Evolutionary conservation across 176 grass and related monocot species (phyloP).

Genomic region (Musa troglodytarum): DNA sequence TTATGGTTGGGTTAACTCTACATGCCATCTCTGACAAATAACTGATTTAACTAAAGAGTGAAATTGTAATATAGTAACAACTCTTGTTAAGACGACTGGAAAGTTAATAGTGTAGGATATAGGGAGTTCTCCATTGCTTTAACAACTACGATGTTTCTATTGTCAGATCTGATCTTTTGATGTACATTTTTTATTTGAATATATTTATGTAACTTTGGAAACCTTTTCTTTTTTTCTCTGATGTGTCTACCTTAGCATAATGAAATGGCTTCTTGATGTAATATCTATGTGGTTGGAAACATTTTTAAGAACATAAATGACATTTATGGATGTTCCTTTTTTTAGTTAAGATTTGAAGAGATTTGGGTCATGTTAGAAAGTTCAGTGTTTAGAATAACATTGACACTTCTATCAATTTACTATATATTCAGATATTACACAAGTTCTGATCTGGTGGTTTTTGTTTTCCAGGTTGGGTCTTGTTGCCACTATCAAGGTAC

Average conservation of each 20-base stretch:
- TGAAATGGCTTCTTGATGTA: not conserved
- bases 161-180: not conserved
- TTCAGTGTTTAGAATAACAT: too few relatives aligned
- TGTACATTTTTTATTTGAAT: not conserved
- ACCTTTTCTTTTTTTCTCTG: not conserved
- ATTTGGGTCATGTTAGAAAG: too few relatives aligned
- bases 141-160: not conserved
- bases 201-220: not conserved
- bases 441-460: not conserved
- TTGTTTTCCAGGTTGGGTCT: slow-evolving; percentile 13
- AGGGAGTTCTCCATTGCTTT: not conserved
- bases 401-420: not conserved
- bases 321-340: not conserved
- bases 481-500: slow-evolving; percentile 16
- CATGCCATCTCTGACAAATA: not conserved
- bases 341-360: not conserved
- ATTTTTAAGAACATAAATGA: not conserved
- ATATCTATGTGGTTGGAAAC: not conserved
- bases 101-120: not conserved
- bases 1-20: not conserved
- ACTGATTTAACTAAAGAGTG: not conserved
- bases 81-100: not conserved
- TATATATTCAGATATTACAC: not conserved
- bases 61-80: not conserved
- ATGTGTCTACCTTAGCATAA: not conserved